Evolutionary conservation across 192 early-diverging fungal genomes (phyloP).

Genomic region (Chytriomyces sp.): DNA sequence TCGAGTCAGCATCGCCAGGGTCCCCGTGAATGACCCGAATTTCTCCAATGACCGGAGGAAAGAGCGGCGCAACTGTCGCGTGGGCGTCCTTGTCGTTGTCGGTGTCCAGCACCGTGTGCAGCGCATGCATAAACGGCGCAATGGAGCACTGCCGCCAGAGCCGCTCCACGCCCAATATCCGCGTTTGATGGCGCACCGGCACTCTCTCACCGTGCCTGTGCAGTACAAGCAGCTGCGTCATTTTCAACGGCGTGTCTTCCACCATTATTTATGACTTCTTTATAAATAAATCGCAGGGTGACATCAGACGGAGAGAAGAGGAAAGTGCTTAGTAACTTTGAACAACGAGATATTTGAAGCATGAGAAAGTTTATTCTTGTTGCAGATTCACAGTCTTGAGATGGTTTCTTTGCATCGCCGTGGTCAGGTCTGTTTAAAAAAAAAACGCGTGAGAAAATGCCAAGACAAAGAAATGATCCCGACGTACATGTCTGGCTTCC

Average conservation of each 20-base stretch:
- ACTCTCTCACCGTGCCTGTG: conserved; percentile 34
- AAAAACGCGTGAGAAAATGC: too few relatives aligned
- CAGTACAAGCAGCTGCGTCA: conserved; percentile 26
- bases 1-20: neutral
- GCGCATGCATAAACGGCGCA: conserved; percentile 8
- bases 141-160: conserved; percentile 14
- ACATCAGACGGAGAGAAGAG: too few relatives aligned
- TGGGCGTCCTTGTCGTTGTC: neutral
- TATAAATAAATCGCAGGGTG: too few relatives aligned
- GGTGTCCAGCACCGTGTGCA: neutral
- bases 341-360: too few relatives aligned
- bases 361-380: too few relatives aligned
- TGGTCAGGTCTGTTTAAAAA: too few relatives aligned
- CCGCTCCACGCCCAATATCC: neutral
- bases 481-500: too few relatives aligned
- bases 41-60: conserved; percentile 15
- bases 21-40: conserved; percentile 16
- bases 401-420: too few relatives aligned
- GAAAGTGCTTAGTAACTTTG: too few relatives aligned
- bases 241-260: neutral
- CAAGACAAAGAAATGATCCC: too few relatives aligned
- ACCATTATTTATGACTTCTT: too few relatives aligned
- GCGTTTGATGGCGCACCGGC: conserved; percentile 7
- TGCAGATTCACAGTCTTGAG: too few relatives aligned
- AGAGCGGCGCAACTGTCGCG: conserved; percentile 8